These are phyloP conservation scores for Diplodia intermedia DNA, from an alignment of 2,329 filamentous ascomycete species.

Conservation along the genomic window DNA sequence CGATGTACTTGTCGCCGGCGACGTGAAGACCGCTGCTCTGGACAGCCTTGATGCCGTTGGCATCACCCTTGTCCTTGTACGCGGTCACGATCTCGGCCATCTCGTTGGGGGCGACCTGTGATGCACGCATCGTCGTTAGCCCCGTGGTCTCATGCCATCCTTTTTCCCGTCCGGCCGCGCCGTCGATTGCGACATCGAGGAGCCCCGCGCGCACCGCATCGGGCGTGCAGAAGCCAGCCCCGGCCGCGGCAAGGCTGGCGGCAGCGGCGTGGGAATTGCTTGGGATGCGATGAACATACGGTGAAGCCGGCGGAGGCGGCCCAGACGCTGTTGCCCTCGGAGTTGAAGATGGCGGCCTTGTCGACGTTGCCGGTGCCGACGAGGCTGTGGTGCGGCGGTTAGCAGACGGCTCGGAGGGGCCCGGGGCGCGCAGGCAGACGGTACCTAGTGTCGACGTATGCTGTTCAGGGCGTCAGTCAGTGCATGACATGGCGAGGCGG, in stretches of 20 bases:
- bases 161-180: constrained; percentile 14
- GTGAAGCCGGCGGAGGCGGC: constrained; percentile 85
- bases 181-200: constrained; percentile 16
- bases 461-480: constrained; percentile 41
- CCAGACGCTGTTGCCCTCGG: constrained; percentile 63
- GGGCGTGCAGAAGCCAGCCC: neutral
- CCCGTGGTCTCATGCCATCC: constrained; percentile 32
- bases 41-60: constrained; percentile 66
- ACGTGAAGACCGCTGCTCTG: constrained; percentile 77
- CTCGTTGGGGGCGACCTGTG: constrained; percentile 60
- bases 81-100: constrained; percentile 61
- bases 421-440: constrained; percentile 1
- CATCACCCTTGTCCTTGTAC: constrained; percentile 60
- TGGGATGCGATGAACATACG: constrained; percentile 60
- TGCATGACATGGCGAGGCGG: constrained; percentile 24
- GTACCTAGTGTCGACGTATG: constrained; percentile 53
- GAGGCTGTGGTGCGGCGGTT: constrained; percentile 43
- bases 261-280: constrained; percentile 8
- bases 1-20: constrained; percentile 77
- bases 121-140: constrained; percentile 25
- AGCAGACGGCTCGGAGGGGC: neutral
- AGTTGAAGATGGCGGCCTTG: constrained; percentile 60
- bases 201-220: constrained; percentile 8
- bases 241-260: neutral
- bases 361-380: constrained; percentile 53